phyloP scores from a whole-genome alignment of 345 rosid genomes.

The Linum tenue region DNA sequence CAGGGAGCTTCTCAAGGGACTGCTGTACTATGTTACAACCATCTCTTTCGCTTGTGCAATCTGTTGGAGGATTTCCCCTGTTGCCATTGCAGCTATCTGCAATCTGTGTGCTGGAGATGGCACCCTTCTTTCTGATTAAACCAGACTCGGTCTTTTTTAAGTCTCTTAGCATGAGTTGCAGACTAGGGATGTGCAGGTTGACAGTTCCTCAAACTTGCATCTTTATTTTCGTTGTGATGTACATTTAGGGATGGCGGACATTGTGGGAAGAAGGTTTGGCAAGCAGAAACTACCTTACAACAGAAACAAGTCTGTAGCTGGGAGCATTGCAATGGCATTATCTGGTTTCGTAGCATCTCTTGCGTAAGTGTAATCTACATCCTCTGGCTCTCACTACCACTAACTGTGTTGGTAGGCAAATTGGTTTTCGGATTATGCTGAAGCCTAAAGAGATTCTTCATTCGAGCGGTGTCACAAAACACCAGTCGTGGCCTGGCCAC shows the following conservation, averaged over 20 bases:
- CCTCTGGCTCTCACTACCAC: neutral
- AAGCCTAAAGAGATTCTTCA: neutral
- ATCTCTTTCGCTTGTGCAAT: constrained; percentile 46
- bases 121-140: constrained; percentile 11
- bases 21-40: constrained; percentile 59
- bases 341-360: constrained; percentile 69
- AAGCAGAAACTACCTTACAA: constrained; percentile 66
- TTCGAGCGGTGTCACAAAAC: too few species aligned
- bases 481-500: neutral
- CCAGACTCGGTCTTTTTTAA: neutral
- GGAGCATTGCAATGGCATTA: constrained; percentile 67
- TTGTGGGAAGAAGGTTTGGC: constrained; percentile 75
- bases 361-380: constrained; percentile 26
- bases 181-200: too few species aligned
- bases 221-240: neutral
- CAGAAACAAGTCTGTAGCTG: constrained; percentile 66
- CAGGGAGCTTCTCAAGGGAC: constrained; percentile 96
- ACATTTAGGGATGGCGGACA: constrained; percentile 68
- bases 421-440: constrained; percentile 24
- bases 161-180: too few species aligned
- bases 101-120: constrained; percentile 99
- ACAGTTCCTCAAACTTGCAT: neutral
- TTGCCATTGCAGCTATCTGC: constrained; percentile 67
- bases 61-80: constrained; percentile 80
- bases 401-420: constrained; percentile 43